A percentile compares a stretch with the other conserved stretches of the same genome.
phyloP scores from a whole-genome alignment of 1,139 yeast genomes.

The Diutina scorzettiae region DNA sequence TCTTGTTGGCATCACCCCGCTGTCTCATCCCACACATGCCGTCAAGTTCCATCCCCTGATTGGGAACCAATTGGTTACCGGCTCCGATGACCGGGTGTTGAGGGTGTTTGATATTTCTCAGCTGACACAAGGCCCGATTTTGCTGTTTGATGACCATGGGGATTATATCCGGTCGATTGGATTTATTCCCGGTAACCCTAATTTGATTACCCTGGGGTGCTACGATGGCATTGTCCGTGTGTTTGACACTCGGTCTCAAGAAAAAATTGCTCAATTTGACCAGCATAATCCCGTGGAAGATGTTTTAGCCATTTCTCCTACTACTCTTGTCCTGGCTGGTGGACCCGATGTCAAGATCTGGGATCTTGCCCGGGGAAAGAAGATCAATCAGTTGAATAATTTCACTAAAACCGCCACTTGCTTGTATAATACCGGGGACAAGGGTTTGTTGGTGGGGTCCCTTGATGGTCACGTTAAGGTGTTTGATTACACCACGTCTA shows the following conservation, averaged over 20 bases:
- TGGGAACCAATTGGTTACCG: slow-evolving; percentile 66
- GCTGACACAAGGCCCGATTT: slow-evolving; percentile 48
- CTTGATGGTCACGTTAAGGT: slow-evolving; percentile 95
- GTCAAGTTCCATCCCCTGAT: slow-evolving; percentile 81
- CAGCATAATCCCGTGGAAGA: slow-evolving; percentile 67
- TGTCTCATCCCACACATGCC: slow-evolving; percentile 82
- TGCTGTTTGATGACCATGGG: slow-evolving; percentile 62
- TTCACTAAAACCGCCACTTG: slow-evolving; percentile 92
- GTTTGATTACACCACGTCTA: slow-evolving; percentile 61
- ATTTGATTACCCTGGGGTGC: slow-evolving; percentile 81
- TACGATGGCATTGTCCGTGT: slow-evolving; percentile 81
- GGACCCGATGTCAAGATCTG: slow-evolving; percentile 83
- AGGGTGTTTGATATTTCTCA: slow-evolving; percentile 84
- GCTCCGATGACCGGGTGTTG: slow-evolving; percentile 83
- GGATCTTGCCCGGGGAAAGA: slow-evolving; percentile 75
- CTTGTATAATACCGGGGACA: slow-evolving; percentile 54
- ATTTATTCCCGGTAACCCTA: slow-evolving; percentile 64
- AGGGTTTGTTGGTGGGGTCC: slow-evolving; percentile 83
- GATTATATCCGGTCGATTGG: slow-evolving; percentile 83
- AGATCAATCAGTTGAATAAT: slow-evolving; percentile 54
- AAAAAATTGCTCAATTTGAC: slow-evolving; percentile 31
- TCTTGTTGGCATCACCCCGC: slow-evolving; percentile 69
- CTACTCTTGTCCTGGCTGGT: slow-evolving; percentile 74
- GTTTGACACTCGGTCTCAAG: slow-evolving; percentile 70
- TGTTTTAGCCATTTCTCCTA: slow-evolving; percentile 68